Percentiles rank a stretch among this genome's conserved stretches.
Evolutionary conservation across 2,329 filamentous ascomycete species (phyloP).

Genomic region (Pseudogymnoascus sp.): DNA sequence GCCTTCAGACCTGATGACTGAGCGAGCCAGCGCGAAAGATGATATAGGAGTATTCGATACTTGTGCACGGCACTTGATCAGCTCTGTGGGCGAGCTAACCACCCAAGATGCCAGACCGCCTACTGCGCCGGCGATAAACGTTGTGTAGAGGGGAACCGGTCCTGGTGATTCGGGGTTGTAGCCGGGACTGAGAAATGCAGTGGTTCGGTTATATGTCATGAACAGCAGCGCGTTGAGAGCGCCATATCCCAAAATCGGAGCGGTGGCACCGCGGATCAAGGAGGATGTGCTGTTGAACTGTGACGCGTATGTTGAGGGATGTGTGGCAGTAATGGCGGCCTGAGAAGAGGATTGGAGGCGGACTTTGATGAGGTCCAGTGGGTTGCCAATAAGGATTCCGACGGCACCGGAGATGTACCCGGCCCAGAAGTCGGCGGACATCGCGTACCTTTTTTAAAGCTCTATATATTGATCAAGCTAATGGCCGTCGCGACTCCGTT

Average conservation of each 20-base stretch:
- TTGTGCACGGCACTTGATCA: constrained; percentile 84
- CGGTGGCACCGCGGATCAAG: constrained; percentile 60
- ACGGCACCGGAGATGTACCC: constrained; percentile 81
- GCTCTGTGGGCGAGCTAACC: constrained; percentile 79
- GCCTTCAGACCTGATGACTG: constrained; percentile 50
- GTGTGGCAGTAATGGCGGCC: constrained; percentile 17
- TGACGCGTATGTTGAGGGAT: constrained; percentile 22
- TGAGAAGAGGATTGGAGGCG: constrained; percentile 51
- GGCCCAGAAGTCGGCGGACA: constrained; percentile 73
- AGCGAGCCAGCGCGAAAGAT: constrained; percentile 36
- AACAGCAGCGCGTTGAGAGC: constrained; percentile 86
- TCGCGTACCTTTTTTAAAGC: constrained; percentile 11
- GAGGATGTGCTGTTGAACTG: constrained; percentile 32
- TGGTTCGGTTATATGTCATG: constrained; percentile 80
- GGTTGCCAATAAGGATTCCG: constrained; percentile 83
- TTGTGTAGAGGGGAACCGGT: constrained; percentile 47
- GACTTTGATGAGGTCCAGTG: constrained; percentile 71
- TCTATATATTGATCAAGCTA: background rate
- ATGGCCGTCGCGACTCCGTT: background rate
- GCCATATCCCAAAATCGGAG: constrained; percentile 81
- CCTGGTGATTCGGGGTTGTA: constrained; percentile 23
- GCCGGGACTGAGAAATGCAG: constrained; percentile 46
- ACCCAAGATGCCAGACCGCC: constrained; percentile 80
- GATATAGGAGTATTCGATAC: constrained; percentile 34
- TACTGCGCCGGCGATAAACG: constrained; percentile 70